Base-by-base conservation (phyloP, 345 rosid genomes). In the Cardiospermum halicacabum region DNA sequence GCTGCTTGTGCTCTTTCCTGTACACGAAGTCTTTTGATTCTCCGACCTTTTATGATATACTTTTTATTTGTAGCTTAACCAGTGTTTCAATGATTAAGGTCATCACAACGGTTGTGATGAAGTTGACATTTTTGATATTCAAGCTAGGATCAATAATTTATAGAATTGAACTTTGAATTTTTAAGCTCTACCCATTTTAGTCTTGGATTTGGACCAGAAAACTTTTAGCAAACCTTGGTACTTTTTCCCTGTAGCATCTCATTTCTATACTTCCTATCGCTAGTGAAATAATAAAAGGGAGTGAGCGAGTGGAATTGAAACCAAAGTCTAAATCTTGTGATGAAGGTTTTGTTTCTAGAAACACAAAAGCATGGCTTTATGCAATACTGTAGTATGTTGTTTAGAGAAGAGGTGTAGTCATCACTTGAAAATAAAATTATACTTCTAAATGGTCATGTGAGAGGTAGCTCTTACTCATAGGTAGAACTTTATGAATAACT, bases 391-490 rank as follows among this genome's bases (percentile, higher is more conserved):
- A 60, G 48, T 43, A 2, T 12, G 13, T 62, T 13, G 56, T 27
- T 49, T 19, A 19, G 31, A 36, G 43, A 47, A 42, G 32, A 32
- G 27, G 54, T 63, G 24, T 21, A 49, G 3, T 6, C 4, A 55
- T 55, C 32, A 24, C 26, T 19, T 45, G 37, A 45, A 28, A 16
- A 45, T 61, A 30, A n/a, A n/a, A 18, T 45, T 61, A 21, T 30
- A 45, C 19, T 60, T 19, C 39, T 34, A 31, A 31, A 27, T 70
- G 60, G 40, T 39, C 40, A 21, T 62, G 49, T 11, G 37, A 59
- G 11, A 28, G 34, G 27, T 32, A 16, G n/a, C n/a, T n/a, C n/a
- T n/a, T n/a, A n/a, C n/a, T n/a, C n/a, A n/a, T n/a, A n/a, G n/a
- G n/a, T n/a, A n/a, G n/a, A n/a, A n/a, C n/a, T n/a, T n/a, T n/a